Percentiles rank a stretch among this genome's conserved stretches.
Conservation (phyloP, 495 filamentous ascomycete genomes). For the Penicillium angulare region DNA sequence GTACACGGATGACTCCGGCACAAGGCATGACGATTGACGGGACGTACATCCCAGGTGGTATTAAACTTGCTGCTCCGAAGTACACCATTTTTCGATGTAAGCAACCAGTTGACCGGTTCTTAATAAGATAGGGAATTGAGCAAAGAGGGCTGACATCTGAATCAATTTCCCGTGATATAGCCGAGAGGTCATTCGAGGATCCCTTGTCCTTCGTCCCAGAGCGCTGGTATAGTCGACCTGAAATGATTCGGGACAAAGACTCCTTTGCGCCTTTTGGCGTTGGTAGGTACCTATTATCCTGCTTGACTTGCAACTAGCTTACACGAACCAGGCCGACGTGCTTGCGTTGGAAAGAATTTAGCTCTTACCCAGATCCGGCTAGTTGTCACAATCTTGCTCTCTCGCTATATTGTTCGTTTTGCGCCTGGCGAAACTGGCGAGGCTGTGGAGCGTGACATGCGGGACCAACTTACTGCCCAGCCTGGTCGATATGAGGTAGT, state of each 20-base stretch:
- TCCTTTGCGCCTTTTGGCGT: slow-evolving; percentile 54
- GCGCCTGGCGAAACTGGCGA: slow-evolving; percentile 37
- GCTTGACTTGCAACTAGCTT: no score
- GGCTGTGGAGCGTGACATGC: slow-evolving; percentile 32
- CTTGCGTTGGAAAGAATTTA: slow-evolving; percentile 54
- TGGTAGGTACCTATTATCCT: slow-evolving; percentile 27
- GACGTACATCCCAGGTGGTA: slow-evolving; percentile 24
- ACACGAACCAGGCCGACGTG: no score
- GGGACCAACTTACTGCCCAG: slow-evolving; percentile 41
- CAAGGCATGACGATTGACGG: slow-evolving; percentile 22
- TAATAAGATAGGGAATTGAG: no score
- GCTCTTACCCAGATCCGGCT: slow-evolving; percentile 46
- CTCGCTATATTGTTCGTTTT: slow-evolving; percentile 33
- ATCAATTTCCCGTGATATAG: slow-evolving; percentile 30
- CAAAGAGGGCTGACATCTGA: not conserved
- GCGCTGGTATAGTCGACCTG: slow-evolving; percentile 48
- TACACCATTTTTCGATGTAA: slow-evolving; percentile 40
- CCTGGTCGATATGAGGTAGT: no score
- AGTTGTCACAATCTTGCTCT: slow-evolving; percentile 27
- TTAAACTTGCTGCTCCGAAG: slow-evolving; percentile 28
- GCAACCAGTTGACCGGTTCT: slow-evolving; percentile 1
- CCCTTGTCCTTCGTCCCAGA: slow-evolving; percentile 52
- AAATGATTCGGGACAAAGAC: slow-evolving; percentile 46
- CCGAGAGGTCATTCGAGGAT: slow-evolving; percentile 32
- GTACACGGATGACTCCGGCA: slow-evolving; percentile 26